phyloP scores from a whole-genome alignment of 192 early-diverging fungal genomes.

The Geranomyces michiganensis region DNA sequence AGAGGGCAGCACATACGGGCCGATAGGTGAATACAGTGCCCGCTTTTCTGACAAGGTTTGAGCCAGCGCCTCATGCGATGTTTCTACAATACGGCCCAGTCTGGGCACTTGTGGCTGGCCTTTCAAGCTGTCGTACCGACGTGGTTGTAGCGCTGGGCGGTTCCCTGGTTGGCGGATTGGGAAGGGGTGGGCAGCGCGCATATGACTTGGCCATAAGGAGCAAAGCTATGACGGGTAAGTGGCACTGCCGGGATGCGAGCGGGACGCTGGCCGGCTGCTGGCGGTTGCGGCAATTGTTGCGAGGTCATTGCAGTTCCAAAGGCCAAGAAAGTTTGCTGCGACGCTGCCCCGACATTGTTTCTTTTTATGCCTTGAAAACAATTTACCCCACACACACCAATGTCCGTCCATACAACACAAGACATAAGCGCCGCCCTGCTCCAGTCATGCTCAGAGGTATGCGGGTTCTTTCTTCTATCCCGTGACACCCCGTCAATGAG shows the following conservation, averaged over 20 bases:
- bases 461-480: not conserved
- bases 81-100: too few species aligned
- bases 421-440: constrained; percentile 34
- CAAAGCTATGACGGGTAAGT: constrained; percentile 69
- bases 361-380: too few species aligned
- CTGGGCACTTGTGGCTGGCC: too few species aligned
- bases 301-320: too few species aligned
- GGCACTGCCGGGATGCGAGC: constrained; percentile 28
- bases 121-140: not conserved
- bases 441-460: constrained; percentile 36
- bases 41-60: too few species aligned
- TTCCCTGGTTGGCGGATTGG: constrained; percentile 24
- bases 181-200: constrained; percentile 11
- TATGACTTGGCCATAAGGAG: constrained; percentile 77
- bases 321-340: too few species aligned
- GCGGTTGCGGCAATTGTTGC: too few species aligned
- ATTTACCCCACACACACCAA: too few species aligned
- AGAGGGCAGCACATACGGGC: too few species aligned
- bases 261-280: not conserved
- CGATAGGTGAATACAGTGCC: too few species aligned
- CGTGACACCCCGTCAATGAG: not conserved
- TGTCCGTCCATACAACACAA: constrained; percentile 24
- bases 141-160: constrained; percentile 67
- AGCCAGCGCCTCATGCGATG: too few species aligned
- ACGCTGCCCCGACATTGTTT: too few species aligned